Evolutionary conservation across 352 stramenopile species (phyloP).

Genomic region (Phytophthora nicotianae): DNA sequence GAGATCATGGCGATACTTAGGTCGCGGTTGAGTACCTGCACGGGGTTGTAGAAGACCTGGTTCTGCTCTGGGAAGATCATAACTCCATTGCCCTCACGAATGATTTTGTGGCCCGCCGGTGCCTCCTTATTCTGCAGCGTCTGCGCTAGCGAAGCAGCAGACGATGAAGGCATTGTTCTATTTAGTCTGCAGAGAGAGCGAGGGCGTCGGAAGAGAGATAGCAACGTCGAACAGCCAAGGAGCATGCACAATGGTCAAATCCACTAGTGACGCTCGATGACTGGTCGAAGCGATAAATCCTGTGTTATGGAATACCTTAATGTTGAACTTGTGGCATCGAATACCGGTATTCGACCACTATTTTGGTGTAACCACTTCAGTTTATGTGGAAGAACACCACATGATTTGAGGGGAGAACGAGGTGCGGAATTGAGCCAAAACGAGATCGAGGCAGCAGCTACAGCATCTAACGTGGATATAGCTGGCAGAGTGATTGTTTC

Average conservation of each 20-base stretch:
- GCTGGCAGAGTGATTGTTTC: conserved; percentile 21
- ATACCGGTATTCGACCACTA: not conserved
- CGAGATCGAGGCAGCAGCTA: conserved; percentile 9
- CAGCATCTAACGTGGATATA: conserved; percentile 7
- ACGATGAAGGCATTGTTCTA: conserved; percentile 45
- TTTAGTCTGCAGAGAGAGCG: conserved; percentile 3
- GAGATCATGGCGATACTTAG: conserved; percentile 98
- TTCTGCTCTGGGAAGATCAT: conserved; percentile 92
- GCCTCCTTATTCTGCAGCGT: conserved; percentile 66
- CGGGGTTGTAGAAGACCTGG: conserved; percentile 94
- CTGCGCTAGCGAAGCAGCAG: conserved; percentile 59
- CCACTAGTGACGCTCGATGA: conserved; percentile 16
- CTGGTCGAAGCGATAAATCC: conserved; percentile 10
- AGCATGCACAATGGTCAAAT: conserved; percentile 27
- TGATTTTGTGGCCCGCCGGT: conserved; percentile 82
- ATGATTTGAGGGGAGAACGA: conserved; percentile 23
- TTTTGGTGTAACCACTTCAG: not conserved
- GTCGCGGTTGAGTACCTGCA: conserved; percentile 99
- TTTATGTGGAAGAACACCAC: conserved; percentile 9
- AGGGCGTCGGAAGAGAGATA: conserved; percentile 3
- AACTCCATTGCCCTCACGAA: conserved; percentile 89
- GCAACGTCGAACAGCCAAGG: conserved; percentile 7
- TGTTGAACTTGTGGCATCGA: not conserved
- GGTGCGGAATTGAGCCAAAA: conserved; percentile 1
- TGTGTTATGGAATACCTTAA: not conserved